Evolutionary conservation across 371 early-diverging fungal genomes (phyloP).

Genomic region (Spraguea lophii): DNA sequence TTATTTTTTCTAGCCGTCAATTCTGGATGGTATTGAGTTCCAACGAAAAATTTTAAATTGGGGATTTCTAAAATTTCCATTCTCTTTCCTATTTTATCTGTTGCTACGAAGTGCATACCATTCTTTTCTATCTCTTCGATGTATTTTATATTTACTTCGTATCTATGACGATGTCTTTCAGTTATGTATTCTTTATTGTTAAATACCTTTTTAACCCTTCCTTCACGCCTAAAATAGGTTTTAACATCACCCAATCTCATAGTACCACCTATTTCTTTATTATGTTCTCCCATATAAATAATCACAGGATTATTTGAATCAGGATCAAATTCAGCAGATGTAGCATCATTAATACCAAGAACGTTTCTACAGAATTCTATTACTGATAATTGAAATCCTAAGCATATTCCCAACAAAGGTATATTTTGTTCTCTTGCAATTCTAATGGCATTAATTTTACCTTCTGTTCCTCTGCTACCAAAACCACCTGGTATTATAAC

Average conservation of each 20-base stretch:
- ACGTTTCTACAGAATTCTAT: constrained; percentile 92
- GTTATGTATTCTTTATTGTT: constrained; percentile 50
- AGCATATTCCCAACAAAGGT: constrained; percentile 93
- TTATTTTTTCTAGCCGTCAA: constrained; percentile 72
- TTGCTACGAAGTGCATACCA: constrained; percentile 72
- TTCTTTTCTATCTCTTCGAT: constrained; percentile 55
- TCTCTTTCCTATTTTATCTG: constrained; percentile 69
- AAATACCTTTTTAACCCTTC: constrained; percentile 49
- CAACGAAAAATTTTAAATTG: constrained; percentile 77
- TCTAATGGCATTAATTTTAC: constrained; percentile 77
- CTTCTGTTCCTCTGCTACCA: constrained; percentile 81
- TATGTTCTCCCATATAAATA: constrained; percentile 80
- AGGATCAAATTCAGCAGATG: constrained; percentile 48
- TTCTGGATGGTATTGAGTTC: constrained; percentile 95
- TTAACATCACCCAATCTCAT: constrained; percentile 75
- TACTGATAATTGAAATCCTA: constrained; percentile 88
- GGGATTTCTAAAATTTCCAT: constrained; percentile 79
- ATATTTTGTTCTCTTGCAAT: constrained; percentile 89
- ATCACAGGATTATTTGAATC: constrained; percentile 56
- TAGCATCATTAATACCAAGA: constrained; percentile 52
- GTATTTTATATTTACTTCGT: constrained; percentile 76
- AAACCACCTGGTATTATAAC: constrained; percentile 98
- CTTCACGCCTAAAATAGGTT: constrained; percentile 58
- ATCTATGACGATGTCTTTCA: constrained; percentile 93
- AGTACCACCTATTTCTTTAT: constrained; percentile 75